Evolutionary conservation across 1,139 yeast species (phyloP).

Genomic region (Hansenula anomala): DNA sequence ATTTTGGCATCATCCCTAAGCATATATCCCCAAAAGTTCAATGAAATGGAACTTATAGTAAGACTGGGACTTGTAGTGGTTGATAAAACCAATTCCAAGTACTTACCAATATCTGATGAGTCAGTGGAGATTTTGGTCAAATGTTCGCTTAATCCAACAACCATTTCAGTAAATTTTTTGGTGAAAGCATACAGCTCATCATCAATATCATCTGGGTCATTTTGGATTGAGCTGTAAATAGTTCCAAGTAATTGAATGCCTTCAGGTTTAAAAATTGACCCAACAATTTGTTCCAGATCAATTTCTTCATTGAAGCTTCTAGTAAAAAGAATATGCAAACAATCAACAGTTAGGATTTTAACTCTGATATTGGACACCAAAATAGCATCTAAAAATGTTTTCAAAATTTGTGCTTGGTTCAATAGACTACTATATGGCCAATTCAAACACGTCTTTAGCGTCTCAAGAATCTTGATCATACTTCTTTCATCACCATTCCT

Average conservation of each 20-base stretch:
- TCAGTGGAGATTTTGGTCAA: constrained; percentile 27
- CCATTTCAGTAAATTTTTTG: constrained; percentile 90
- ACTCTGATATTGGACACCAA: constrained; percentile 59
- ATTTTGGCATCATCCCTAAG: constrained; percentile 69
- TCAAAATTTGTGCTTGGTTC: constrained; percentile 60
- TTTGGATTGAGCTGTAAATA: constrained; percentile 57
- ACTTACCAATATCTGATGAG: constrained; percentile 36
- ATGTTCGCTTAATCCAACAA: constrained; percentile 75
- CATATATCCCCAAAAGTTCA: constrained; percentile 93
- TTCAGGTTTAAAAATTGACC: constrained; percentile 67
- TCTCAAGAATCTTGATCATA: constrained; percentile 68
- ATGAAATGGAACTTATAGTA: constrained; percentile 84
- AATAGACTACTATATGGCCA: constrained; percentile 85
- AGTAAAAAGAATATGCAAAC: constrained; percentile 84
- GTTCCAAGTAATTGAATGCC: constrained; percentile 65
- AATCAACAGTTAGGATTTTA: constrained; percentile 83
- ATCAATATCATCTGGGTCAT: constrained; percentile 75
- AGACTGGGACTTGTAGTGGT: constrained; percentile 84
- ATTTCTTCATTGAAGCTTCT: constrained; percentile 65
- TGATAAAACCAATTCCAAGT: constrained; percentile 66
- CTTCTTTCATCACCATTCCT: constrained; percentile 36
- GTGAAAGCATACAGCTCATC: constrained; percentile 73
- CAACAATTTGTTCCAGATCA: constrained; percentile 77
- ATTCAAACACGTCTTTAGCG: constrained; percentile 83
- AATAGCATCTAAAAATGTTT: constrained; percentile 60